Conservation (phyloP, 179 eudicot species). For the Actinidia chinensis region DNA sequence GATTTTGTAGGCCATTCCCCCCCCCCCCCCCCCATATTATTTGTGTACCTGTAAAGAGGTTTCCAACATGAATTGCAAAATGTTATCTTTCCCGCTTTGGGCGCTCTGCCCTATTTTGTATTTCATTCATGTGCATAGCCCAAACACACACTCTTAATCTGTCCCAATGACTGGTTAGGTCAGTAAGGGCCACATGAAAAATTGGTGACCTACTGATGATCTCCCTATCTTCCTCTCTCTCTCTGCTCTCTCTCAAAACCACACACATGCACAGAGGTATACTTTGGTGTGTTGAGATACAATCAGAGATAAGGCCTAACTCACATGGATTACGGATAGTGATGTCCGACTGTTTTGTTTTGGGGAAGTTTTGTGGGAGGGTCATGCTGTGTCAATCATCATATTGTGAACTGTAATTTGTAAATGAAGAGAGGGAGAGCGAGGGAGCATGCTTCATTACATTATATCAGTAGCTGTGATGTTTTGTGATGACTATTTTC, state of each 20-base stretch:
- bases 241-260: too few species aligned
- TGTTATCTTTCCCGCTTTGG: background rate
- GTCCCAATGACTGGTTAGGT: background rate
- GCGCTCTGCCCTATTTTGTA: background rate
- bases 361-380: background rate
- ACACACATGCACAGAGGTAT: too few species aligned
- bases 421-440: background rate
- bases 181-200: constrained; percentile 10
- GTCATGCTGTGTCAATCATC: too few species aligned
- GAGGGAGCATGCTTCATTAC: background rate
- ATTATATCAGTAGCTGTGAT: background rate
- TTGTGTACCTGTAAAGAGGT: background rate
- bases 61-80: background rate
- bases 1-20: constrained; percentile 6
- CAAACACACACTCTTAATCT: too few species aligned
- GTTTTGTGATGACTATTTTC: background rate
- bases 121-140: constrained; percentile 14
- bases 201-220: background rate
- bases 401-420: too few species aligned
- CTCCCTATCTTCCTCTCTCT: background rate
- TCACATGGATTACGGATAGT: background rate
- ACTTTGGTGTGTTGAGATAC: too few species aligned
- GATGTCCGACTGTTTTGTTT: background rate
- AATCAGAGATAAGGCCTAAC: background rate
- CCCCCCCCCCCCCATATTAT: too few species aligned